Percentiles rank a stretch among this genome's conserved stretches.
Conservation (phyloP, 2,329 filamentous ascomycete genomes). For the Nigrospora osmanthi region DNA sequence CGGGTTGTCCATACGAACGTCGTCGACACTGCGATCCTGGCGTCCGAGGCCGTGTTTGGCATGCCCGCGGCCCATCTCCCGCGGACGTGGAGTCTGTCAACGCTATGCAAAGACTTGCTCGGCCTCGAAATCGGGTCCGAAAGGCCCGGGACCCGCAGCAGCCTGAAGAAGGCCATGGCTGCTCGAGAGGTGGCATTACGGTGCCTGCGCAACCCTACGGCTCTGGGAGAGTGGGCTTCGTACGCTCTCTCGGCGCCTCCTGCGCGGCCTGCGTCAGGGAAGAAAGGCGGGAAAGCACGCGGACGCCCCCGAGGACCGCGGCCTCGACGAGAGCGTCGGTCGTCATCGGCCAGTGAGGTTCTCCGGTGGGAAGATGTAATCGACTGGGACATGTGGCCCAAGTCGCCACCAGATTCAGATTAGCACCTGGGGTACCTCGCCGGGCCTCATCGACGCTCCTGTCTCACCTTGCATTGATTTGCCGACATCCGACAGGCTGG, state of each 20-base stretch:
- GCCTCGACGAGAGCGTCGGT: background rate
- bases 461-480: no score
- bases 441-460: no score
- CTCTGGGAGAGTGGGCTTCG: constrained; percentile 24
- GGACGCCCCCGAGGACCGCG: background rate
- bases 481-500: no score
- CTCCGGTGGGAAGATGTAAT: constrained; percentile 3
- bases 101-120: constrained; percentile 23
- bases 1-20: constrained; percentile 28
- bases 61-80: background rate
- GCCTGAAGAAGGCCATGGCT: constrained; percentile 36
- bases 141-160: constrained; percentile 28
- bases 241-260: background rate
- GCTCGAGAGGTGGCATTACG: constrained; percentile 35
- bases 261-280: no score
- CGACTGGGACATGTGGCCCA: constrained; percentile 5
- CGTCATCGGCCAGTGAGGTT: background rate
- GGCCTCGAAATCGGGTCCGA: constrained; percentile 21
- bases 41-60: constrained; percentile 19
- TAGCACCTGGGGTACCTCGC: no score
- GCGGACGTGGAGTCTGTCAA: constrained; percentile 22
- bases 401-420: constrained; percentile 3
- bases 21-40: constrained; percentile 32
- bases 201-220: constrained; percentile 26
- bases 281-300: background rate